phyloP scores from a whole-genome alignment of 768 basidiomycete genomes.

The Melanogaster broomeanus region DNA sequence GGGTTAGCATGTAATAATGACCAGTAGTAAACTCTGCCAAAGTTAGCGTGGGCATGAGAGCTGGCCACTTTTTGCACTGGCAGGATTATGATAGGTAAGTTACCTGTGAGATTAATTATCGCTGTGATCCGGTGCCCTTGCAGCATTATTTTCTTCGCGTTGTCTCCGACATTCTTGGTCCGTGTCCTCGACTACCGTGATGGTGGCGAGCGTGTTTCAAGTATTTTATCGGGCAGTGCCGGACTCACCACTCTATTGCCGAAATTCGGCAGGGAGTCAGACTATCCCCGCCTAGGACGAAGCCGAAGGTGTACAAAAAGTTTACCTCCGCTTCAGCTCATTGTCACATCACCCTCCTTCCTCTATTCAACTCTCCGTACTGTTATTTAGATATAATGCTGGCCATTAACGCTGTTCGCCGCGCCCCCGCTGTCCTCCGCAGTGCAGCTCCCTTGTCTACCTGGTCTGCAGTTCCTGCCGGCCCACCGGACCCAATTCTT shows the following conservation, averaged over 20 bases:
- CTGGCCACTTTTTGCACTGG: too few relatives aligned
- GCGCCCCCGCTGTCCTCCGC: conserved; percentile 42
- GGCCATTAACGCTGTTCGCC: conserved; percentile 50
- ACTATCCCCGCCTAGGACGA: neutral
- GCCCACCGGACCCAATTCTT: conserved; percentile 92
- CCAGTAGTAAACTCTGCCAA: neutral
- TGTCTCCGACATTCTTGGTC: neutral
- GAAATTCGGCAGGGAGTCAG: conserved; percentile 18
- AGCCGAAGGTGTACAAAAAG: neutral
- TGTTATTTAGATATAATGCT: conserved; percentile 44
- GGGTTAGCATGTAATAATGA: too few relatives aligned
- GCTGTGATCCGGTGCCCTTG: neutral
- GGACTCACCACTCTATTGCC: conserved; percentile 15
- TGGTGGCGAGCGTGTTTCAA: neutral
- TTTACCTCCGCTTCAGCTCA: neutral
- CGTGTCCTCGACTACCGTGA: neutral
- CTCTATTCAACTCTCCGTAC: conserved; percentile 24
- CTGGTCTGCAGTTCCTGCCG: conserved; percentile 83
- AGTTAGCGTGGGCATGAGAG: too few relatives aligned
- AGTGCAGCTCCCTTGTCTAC: conserved; percentile 54
- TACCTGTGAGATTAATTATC: neutral
- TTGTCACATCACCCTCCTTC: conserved; percentile 16
- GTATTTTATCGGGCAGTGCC: conserved; percentile 1
- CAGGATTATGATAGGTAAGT: too few relatives aligned
- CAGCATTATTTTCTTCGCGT: neutral